phyloP scores from a whole-genome alignment of 768 basidiomycete species.

The Tulasnella sp. region DNA sequence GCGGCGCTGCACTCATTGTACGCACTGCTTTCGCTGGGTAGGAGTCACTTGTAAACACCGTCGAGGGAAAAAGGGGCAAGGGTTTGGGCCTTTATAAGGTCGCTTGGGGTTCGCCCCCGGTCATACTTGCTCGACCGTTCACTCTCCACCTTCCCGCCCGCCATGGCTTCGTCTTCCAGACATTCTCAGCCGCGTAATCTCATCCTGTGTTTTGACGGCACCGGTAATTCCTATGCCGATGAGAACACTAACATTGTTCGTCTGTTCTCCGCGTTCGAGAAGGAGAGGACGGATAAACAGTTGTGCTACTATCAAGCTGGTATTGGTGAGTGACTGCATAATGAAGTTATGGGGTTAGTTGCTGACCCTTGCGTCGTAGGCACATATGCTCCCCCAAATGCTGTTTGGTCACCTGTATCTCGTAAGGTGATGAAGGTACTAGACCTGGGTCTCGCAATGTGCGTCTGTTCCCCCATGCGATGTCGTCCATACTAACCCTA shows the following conservation, averaged over 20 bases:
- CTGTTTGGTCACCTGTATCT: background rate
- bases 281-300: slow-evolving; percentile 43
- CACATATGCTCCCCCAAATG: slow-evolving; percentile 1
- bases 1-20: too few species aligned
- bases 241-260: slow-evolving; percentile 42
- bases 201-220: slow-evolving; percentile 19
- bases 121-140: too few species aligned
- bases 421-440: background rate
- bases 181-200: slow-evolving; percentile 17
- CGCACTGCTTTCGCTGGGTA: too few species aligned
- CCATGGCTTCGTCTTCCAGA: background rate
- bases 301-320: slow-evolving; percentile 64
- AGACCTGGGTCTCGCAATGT: slow-evolving; percentile 9
- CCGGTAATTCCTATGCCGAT: slow-evolving; percentile 14
- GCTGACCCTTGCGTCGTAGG: background rate
- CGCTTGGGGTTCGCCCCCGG: too few species aligned
- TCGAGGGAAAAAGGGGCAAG: too few species aligned
- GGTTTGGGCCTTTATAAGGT: too few species aligned
- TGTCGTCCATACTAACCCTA: background rate
- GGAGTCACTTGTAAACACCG: too few species aligned
- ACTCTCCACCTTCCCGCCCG: too few species aligned
- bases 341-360: slow-evolving; percentile 20
- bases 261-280: slow-evolving; percentile 17
- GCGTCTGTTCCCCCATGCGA: background rate
- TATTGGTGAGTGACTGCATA: background rate